Percentiles rank a stretch among this genome's conserved stretches.
phyloP scores from a whole-genome alignment of 306 rosid species.

The Geum urbanum region DNA sequence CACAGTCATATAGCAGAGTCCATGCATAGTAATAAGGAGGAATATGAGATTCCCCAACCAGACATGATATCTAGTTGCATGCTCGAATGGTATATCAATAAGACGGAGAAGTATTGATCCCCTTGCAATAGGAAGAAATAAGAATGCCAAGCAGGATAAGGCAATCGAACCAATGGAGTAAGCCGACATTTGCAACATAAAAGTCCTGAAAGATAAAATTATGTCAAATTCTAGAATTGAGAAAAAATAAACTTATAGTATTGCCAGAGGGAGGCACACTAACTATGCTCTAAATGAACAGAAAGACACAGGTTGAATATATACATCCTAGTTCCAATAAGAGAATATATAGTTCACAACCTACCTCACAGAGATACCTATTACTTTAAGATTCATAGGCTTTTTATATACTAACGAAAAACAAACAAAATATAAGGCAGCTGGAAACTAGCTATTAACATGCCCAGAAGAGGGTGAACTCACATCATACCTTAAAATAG shows the following conservation, averaged over 20 bases:
- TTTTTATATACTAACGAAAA: constrained; percentile 15
- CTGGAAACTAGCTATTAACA: background rate
- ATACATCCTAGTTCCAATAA: background rate
- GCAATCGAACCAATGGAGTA: constrained; percentile 43
- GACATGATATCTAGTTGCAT: constrained; percentile 62
- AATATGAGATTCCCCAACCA: constrained; percentile 70
- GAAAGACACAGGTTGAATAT: background rate
- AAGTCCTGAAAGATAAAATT: background rate
- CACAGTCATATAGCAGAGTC: constrained; percentile 38
- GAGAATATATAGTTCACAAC: background rate
- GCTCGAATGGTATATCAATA: constrained; percentile 63
- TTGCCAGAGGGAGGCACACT: background rate
- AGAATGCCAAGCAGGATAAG: constrained; percentile 44
- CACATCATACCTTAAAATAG: background rate
- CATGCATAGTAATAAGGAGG: constrained; percentile 53
- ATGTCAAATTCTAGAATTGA: background rate
- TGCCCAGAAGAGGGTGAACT: too few relatives aligned
- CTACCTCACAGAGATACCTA: background rate
- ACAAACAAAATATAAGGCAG: background rate
- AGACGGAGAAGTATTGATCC: constrained; percentile 68
- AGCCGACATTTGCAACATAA: constrained; percentile 36
- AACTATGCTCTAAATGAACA: background rate
- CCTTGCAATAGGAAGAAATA: constrained; percentile 60
- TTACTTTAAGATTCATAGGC: background rate
- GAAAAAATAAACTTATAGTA: background rate